These are phyloP conservation scores for Cercospora zeae-maydis DNA, from an alignment of 2,329 filamentous ascomycete genomes.

Conservation along the genomic window DNA sequence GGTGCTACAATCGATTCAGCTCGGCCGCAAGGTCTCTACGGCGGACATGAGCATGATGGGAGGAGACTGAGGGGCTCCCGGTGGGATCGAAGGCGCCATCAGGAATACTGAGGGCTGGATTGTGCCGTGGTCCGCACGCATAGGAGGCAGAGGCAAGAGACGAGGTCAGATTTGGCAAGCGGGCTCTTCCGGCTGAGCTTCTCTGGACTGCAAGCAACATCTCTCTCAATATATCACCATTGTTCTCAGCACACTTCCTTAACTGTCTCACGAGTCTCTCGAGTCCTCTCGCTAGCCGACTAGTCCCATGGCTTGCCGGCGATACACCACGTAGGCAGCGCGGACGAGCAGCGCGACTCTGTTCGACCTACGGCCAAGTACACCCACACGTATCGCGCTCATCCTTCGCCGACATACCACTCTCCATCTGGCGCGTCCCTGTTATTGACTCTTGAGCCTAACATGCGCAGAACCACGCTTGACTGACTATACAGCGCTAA, in stretches of 20 bases:
- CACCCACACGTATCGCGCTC: background rate
- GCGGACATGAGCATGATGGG: background rate
- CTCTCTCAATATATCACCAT: background rate
- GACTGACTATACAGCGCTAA: background rate
- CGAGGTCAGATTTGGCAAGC: slow-evolving; percentile 1
- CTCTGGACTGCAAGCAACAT: background rate
- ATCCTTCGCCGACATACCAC: background rate
- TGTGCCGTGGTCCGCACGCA: background rate
- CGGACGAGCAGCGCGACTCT: background rate
- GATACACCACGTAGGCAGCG: background rate
- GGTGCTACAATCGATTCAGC: background rate
- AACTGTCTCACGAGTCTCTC: background rate
- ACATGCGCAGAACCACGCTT: background rate
- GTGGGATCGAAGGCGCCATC: background rate
- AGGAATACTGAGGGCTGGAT: background rate
- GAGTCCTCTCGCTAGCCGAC: background rate
- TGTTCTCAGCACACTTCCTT: background rate
- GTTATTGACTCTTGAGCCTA: background rate
- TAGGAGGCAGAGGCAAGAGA: background rate
- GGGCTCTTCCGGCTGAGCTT: background rate
- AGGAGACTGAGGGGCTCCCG: background rate
- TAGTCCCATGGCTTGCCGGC: background rate
- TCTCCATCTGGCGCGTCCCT: background rate
- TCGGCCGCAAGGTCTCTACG: background rate
- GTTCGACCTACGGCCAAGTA: background rate